Base-by-base conservation (phyloP, 495 filamentous ascomycete genomes). In the Aspergillus egyptiacus region DNA sequence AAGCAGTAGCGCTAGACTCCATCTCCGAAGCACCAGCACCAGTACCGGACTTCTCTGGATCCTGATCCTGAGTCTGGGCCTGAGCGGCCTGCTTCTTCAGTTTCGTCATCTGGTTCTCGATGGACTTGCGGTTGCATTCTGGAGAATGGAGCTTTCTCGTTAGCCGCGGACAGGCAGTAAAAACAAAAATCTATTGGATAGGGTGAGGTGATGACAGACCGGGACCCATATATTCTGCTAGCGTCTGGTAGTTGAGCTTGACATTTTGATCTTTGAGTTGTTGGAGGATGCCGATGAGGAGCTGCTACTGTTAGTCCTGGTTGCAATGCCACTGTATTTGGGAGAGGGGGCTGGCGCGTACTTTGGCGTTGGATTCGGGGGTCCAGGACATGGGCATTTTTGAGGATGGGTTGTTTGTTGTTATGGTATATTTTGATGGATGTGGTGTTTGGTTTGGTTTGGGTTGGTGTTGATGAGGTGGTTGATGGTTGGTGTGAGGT, bases 371-470 rank as follows among this genome's bases (percentile, higher is more conserved):
- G 1, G 32, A 22, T 11, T 46, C 41, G 18, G 41, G 15, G 2
- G 32, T 17, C 50, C 50, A 53, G 35, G 5, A 39, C 33, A 53
- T 47, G 2, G 41, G 32, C 50, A 53, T 53, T 39, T 23, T 39
- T n/a, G 36, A 7, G 24, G 4, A 5, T 27, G 24, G 24, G 8
- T 27, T 27, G 3, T 31, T 31, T 6, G 9, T 9, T 5, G 30
- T 31, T 31, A 11, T 3, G 6, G n/a, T n/a, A n/a, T n/a, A 31
- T 9, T 7, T 7, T 5, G 30, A 31, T 31, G 30, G 30, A 28
- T n/a, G n/a, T n/a, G n/a, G n/a, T n/a, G n/a, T n/a, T n/a, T n/a
- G n/a, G n/a, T n/a, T n/a, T n/a, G n/a, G n/a, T n/a, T n/a, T n/a
- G n/a, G n/a, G n/a, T n/a, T 27, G 24, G 24, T 27, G 24, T 5